Conservation (phyloP, 106 monocot genomes). For the Platanthera zijinensis region DNA sequence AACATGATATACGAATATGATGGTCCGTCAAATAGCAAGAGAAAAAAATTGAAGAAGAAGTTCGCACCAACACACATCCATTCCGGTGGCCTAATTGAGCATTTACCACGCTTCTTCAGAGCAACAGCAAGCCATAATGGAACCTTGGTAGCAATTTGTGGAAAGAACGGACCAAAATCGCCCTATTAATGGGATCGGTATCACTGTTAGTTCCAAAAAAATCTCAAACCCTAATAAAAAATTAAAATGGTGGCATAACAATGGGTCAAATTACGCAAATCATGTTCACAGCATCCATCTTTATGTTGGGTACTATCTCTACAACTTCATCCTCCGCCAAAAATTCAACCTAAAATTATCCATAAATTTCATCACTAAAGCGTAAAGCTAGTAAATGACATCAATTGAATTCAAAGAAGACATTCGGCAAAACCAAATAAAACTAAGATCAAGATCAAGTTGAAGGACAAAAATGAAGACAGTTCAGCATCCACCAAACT, state of each 20-base stretch:
- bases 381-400: background rate
- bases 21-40: background rate
- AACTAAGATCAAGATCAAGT: background rate
- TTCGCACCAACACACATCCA: conserved; percentile 65
- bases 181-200: conserved; percentile 20
- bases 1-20: background rate
- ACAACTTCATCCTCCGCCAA: conserved; percentile 79
- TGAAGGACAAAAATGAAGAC: background rate
- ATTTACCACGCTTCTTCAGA: conserved; percentile 60
- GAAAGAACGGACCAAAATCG: conserved; percentile 65
- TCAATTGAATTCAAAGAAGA: background rate
- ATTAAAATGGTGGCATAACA: background rate
- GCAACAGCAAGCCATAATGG: conserved; percentile 84
- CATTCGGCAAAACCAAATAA: background rate
- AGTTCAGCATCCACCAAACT: background rate
- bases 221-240: background rate
- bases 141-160: conserved; percentile 52
- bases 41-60: background rate
- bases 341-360: conserved; percentile 65
- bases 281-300: conserved; percentile 74
- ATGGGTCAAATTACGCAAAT: conserved; percentile 49
- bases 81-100: conserved; percentile 46
- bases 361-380: background rate
- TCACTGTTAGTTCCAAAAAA: background rate
- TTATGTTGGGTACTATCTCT: conserved; percentile 84